A percentile compares a stretch with the other conserved stretches of the same genome.
phyloP scores from a whole-genome alignment of 1,284 basidiomycete genomes.

The Rhodotorula sp. region DNA sequence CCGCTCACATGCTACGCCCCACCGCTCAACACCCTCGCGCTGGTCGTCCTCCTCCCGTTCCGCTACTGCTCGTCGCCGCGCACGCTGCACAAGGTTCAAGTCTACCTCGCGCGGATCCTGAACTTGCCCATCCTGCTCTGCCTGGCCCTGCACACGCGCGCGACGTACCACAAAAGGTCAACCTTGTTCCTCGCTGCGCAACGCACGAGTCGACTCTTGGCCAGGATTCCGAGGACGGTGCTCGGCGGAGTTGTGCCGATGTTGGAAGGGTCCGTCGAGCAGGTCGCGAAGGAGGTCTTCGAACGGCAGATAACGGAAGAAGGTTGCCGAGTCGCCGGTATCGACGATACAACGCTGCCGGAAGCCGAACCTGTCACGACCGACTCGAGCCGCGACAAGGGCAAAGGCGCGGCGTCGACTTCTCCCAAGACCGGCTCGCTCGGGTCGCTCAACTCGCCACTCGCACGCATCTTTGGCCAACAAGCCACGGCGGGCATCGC shows the following conservation, averaged over 20 bases:
- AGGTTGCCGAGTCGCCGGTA: slow-evolving; percentile 1
- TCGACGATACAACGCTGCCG: not conserved
- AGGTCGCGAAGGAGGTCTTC: slow-evolving; percentile 18
- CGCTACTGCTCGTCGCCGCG: slow-evolving; percentile 30
- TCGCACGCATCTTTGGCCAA: slow-evolving; percentile 14
- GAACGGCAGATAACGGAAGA: slow-evolving; percentile 13
- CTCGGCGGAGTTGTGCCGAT: slow-evolving; percentile 1
- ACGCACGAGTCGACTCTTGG: slow-evolving; percentile 4
- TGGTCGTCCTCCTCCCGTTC: slow-evolving; percentile 32
- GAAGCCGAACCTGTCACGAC: not conserved
- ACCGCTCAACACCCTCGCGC: slow-evolving; percentile 40
- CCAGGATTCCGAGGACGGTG: slow-evolving; percentile 5
- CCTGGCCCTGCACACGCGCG: slow-evolving; percentile 20
- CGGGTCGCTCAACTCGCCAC: not conserved
- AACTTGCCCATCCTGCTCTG: slow-evolving; percentile 28
- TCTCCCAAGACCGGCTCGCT: not conserved
- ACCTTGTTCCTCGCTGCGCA: slow-evolving; percentile 9
- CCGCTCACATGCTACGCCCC: slow-evolving; percentile 37
- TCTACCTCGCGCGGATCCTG: slow-evolving; percentile 32
- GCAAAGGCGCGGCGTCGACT: not conserved
- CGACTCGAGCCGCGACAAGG: not conserved
- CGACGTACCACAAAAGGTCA: not conserved
- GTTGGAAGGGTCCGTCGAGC: slow-evolving; percentile 22
- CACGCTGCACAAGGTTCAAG: slow-evolving; percentile 37
- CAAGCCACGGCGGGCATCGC: not conserved